Base-by-base conservation (phyloP, 106 monocot genomes). In the Triglochin maritima region DNA sequence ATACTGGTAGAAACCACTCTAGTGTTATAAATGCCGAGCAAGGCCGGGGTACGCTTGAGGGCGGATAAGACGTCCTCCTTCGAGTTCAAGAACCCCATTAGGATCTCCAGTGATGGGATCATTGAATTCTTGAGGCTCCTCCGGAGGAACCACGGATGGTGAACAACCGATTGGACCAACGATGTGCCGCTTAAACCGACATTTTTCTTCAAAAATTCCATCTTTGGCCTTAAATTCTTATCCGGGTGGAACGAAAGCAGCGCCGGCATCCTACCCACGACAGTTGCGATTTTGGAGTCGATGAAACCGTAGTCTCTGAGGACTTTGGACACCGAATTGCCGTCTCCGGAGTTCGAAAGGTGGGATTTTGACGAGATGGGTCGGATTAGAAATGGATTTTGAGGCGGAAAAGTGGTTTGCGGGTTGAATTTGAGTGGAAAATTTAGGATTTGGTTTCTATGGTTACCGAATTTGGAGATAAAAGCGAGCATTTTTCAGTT, bases 151-250 rank as follows among this genome's bases (percentile, higher is more conserved):
- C 9, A 5, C 6, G 79, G 84, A 46, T 43, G 29, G 4, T 29
- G 42, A 13, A 65, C 49, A 56, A 88, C 1, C 17, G 82, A 13
- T 9, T 55, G 43, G 6, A 56, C 41, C 16, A 84, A 57, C 17
- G 63, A 47, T 54, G 77, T 2, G 3, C 11, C 17, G 5, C 69
- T 54, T 48, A 69, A 29, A 5, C 81, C 88, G 11, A 77, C 2
- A 2, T 11, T 6, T 49, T 17, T 9, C 46, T n/a, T 65, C 68
- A 81, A 65, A 46, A 81, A 82, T 0, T 81, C 77, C 41, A 89
- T 13, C 69, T 89, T 82, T 49, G 84, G 74, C 46, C 60, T 75
- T 50, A 73, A 9, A 55, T 4, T 72, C 7, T 8, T 29, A 29
- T 29, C 29, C 29, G 29, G 29, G 29, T 29, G 29, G 29, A 29